Base-by-base conservation (phyloP, 1,284 basidiomycete genomes). In the Cystobasidiaceae sp. region DNA sequence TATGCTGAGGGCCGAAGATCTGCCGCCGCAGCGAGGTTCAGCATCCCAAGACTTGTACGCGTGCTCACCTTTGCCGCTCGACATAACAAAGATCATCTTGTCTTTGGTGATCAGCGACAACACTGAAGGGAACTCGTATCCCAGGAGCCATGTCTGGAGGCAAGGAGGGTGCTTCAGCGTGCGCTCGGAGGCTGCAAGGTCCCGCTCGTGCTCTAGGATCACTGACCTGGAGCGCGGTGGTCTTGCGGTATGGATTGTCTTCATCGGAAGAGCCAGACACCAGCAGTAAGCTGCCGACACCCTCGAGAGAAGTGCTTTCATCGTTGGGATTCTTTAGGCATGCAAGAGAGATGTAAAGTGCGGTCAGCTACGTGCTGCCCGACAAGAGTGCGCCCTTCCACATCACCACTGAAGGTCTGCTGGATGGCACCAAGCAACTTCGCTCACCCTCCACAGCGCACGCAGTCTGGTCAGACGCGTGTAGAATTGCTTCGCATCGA, bases 91-190 rank as follows among this genome's bases (percentile, higher is more conserved):
- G 30, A 81, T 82, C 30, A 97, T 78, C 73, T 84, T 87, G n/a
- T 86, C 80, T 72, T 86, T 86, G 13, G 73, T 71, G 71, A 87
- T 83, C 71, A 97, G 88, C 64, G 93, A 84, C 45, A 97, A 81
- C 0, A 93, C 97, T 0, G 91, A 92, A 0, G 93, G 93, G 74
- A 97, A 97, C 77, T 97, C 94, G 77, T 93, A 97, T 25, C 93
- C 94, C 33, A 97, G 83, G 8, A 97, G 81, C 88, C 91, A 97
- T 71, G 90, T 92, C 91, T 94, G 74, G 5, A 34, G 3, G 39
- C 15, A 15, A 32, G 7, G 21, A 28, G 2, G 17, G 52, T n/a
- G n/a, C n/a, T n/a, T 54, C n/a, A 30, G 25, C n/a, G 52, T 30
- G 43, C 15, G 34, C n/a, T 15, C 25, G 19, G 21, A 6, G 15